A percentile compares a stretch with the other conserved stretches of the same genome.
Evolutionary conservation across 768 basidiomycete species (phyloP).

Genomic region (Naganishia kalamii): DNA sequence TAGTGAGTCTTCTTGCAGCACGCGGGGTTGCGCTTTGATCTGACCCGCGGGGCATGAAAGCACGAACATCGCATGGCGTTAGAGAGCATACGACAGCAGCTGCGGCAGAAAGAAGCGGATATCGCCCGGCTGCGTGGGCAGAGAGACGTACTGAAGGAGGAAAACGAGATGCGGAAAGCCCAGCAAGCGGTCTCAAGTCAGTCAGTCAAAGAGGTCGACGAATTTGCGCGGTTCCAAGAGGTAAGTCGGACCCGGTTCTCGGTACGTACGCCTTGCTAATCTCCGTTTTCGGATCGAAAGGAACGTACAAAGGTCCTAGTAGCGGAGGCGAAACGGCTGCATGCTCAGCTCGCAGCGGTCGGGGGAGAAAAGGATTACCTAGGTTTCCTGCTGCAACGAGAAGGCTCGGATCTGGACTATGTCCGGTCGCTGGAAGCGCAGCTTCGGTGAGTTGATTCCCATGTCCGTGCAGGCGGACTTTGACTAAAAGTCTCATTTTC

Average conservation of each 20-base stretch:
- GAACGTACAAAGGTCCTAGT: slow-evolving; percentile 66
- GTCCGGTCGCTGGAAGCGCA: slow-evolving; percentile 56
- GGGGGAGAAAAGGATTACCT: slow-evolving; percentile 66
- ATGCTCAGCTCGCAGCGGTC: slow-evolving; percentile 68
- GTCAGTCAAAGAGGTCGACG: slow-evolving; percentile 1
- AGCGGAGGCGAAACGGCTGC: slow-evolving; percentile 67
- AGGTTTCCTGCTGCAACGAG: slow-evolving; percentile 61
- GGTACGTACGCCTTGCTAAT: slow-evolving; percentile 3
- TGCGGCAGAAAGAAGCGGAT: slow-evolving; percentile 43
- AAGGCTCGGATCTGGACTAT: slow-evolving; percentile 44
- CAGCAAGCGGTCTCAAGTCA: slow-evolving; percentile 53
- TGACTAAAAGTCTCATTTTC: slow-evolving; percentile 1
- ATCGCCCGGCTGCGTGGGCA: slow-evolving; percentile 46
- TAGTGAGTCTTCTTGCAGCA: not conserved
- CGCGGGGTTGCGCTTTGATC: not conserved
- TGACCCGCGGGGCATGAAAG: not conserved
- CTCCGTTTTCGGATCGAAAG: slow-evolving; percentile 43
- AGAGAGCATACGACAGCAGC: slow-evolving; percentile 50
- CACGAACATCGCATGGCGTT: slow-evolving; percentile 40
- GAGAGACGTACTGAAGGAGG: slow-evolving; percentile 55
- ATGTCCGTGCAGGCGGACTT: not conserved
- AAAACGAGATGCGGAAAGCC: slow-evolving; percentile 60
- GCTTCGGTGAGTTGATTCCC: slow-evolving; percentile 52
- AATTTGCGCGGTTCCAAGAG: slow-evolving; percentile 46
- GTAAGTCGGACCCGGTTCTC: slow-evolving; percentile 42